Evolutionary conservation across 345 rosid species (phyloP), one percentile per base, ranked within the genome.

Genomic region (Arabidopsis suecica): DNA sequence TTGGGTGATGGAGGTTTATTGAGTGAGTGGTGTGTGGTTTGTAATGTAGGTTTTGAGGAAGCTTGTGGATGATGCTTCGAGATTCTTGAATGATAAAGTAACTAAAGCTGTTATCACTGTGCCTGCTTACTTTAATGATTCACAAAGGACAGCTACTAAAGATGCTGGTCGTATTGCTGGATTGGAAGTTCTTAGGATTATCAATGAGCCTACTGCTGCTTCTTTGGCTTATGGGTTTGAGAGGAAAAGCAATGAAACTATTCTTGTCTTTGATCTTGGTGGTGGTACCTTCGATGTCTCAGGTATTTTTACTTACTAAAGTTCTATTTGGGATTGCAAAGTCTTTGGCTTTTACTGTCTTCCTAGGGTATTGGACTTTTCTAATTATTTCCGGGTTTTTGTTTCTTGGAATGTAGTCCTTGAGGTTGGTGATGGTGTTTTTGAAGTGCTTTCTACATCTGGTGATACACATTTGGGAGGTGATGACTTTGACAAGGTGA

Each of bases 201-300:
- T 95, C 74, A 95, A 95, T 65, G 99, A 95, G 62, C 99, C 99
- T 2, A 95, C 99, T 22, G 97, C 99, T 74, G 99, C 99, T 57
- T 90, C 97, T 0, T 78, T 95, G 80, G 99, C 99, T 8, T 92
- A 95, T 86, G 99, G 99, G n/a, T 95, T 95, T 81, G 97, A 95
- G 72, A 95, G 73, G 78, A 95, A 95, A 83, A 92, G 78, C 79
- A 94, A 95, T 57, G 99, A 95, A 76, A 95, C 97, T 11, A 95
- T 95, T 69, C 89, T 95, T 33, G 99, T 94, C 0, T 94, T 94
- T 84, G 97, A 94, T 83, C 98, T 93, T 78, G 98, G 98, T 73
- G 98, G 98, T 84, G 98, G 98, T 76, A 94, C 98, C 11, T 94
- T 91, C 62, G 99, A 94, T 77, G 99, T 95, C 60, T 95, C 97